phyloP scores from a whole-genome alignment of 495 filamentous ascomycete genomes.

The Trichoderma reesei region DNA sequence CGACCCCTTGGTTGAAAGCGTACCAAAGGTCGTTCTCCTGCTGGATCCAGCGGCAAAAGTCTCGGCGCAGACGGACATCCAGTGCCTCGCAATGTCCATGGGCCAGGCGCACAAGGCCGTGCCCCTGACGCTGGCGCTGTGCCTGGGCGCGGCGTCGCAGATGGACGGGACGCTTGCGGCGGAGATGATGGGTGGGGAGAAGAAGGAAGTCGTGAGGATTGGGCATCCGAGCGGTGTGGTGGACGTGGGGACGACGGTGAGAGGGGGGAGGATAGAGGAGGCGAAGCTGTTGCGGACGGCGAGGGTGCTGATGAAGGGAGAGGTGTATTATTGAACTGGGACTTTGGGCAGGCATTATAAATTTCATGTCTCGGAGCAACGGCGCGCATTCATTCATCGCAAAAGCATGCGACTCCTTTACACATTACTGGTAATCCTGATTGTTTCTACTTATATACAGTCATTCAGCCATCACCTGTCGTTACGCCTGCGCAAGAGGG shows the following conservation, averaged over 20 bases:
- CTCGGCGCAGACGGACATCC: conserved; percentile 29
- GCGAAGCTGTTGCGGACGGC: conserved; percentile 46
- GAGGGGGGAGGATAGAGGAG: conserved; percentile 29
- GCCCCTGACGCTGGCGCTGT: conserved; percentile 51
- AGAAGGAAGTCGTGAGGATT: conserved; percentile 35
- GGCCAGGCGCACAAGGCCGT: conserved; percentile 56
- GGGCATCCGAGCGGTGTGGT: conserved; percentile 54
- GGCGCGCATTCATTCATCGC: not conserved
- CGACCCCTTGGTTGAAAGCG: conserved; percentile 42
- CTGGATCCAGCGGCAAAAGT: conserved; percentile 16
- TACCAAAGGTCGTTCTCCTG: conserved; percentile 60
- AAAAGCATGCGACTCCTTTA: too few relatives aligned
- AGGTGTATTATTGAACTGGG: conserved; percentile 37
- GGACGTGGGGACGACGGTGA: conserved; percentile 40
- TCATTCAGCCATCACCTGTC: too few relatives aligned
- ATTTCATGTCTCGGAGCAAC: not conserved
- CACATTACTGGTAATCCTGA: too few relatives aligned
- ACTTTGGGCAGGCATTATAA: not conserved
- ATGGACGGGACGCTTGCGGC: conserved; percentile 39
- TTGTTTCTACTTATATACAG: too few relatives aligned
- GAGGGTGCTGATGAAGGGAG: conserved; percentile 46
- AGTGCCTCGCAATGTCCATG: conserved; percentile 38
- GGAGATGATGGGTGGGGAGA: conserved; percentile 20
- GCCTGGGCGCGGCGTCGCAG: conserved; percentile 48
- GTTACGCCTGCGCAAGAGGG: not conserved